A percentile compares a stretch with the other conserved stretches of the same genome.
Conservation (phyloP, 2,329 filamentous ascomycete species). For the Tolypocladium sp. region DNA sequence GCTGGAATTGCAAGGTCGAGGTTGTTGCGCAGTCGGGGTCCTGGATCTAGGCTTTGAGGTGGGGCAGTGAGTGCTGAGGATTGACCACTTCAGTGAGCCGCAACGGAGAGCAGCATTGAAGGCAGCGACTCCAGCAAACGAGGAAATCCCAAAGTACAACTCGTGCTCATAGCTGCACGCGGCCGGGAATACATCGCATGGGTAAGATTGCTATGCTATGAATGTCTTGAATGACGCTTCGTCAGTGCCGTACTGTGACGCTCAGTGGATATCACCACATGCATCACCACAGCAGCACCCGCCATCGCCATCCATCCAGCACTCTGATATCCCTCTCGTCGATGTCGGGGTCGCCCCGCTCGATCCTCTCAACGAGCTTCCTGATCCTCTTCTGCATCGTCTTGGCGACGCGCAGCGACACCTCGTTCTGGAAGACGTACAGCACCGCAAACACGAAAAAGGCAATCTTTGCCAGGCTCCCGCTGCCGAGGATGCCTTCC, state of each 20-base stretch:
- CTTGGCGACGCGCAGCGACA: conserved; percentile 43
- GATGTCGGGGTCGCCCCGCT: conserved; percentile 35
- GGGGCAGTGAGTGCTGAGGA: neutral
- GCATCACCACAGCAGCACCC: conserved; percentile 32
- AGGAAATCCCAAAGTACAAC: no score
- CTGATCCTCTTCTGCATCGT: conserved; percentile 42
- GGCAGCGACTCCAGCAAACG: neutral
- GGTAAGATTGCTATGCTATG: no score
- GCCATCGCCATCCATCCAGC: conserved; percentile 48
- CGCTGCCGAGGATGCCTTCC: conserved; percentile 31
- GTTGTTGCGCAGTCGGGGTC: neutral
- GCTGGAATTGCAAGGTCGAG: neutral
- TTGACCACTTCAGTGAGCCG: neutral
- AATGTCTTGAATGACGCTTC: no score
- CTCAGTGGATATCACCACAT: no score
- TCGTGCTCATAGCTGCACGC: no score
- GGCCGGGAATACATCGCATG: no score
- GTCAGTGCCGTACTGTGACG: no score
- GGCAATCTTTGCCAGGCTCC: conserved; percentile 37
- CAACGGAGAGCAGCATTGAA: neutral
- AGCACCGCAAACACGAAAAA: conserved; percentile 48
- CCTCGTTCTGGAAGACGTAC: conserved; percentile 51
- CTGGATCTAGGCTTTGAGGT: neutral
- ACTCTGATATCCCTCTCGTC: conserved; percentile 38
- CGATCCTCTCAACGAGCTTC: conserved; percentile 36